Base-by-base conservation (phyloP, 768 basidiomycete genomes). In the Auricularia heimuer region DNA sequence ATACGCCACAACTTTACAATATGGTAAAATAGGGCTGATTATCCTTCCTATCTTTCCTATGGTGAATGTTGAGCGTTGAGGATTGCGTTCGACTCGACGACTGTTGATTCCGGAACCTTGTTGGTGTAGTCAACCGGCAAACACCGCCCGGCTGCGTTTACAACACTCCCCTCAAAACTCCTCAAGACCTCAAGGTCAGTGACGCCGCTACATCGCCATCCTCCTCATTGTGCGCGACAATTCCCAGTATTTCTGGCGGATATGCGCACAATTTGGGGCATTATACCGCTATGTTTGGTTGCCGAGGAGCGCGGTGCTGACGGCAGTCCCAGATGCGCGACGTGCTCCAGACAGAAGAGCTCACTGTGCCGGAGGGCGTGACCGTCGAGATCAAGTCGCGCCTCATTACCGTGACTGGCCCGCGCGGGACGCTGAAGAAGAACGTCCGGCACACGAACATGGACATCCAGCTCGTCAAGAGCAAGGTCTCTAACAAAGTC, bases 391-490 rank as follows among this genome's bases (percentile, higher is more conserved):
- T 98, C 80, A 97, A 98, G 82, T 85, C 95, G 69, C 88, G 97
- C 68, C 78, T 94, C 71, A 89, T 99, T 75, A 88, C 85, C 66
- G 95, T 99, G 71, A 87, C 85, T 69, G 97, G 97, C 36, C 92
- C 97, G 64, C 86, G 97, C 64, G 97, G 97, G 69, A 90, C 86
- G 63, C 84, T 99, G 73, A 88, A 86, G 73, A 97, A 97, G 83
- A 89, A 88, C 71, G 85, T 94, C 75, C 90, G 90, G 68, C 94
- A 96, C 81, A 85, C 94, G 70, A 85, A 93, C 79, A 94, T 96
- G 91, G 93, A 94, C 77, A 88, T 95, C 77, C 86, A 88, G 73
- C 77, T 93, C 62, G 77, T 91, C 70, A 91, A 89, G 80, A 82
- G 84, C 74, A 88, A 93, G 79, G 80, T 81, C 70, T 85, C 83